phyloP scores from a whole-genome alignment of 73 alveolate genomes.

The Uronychia setigera region DNA sequence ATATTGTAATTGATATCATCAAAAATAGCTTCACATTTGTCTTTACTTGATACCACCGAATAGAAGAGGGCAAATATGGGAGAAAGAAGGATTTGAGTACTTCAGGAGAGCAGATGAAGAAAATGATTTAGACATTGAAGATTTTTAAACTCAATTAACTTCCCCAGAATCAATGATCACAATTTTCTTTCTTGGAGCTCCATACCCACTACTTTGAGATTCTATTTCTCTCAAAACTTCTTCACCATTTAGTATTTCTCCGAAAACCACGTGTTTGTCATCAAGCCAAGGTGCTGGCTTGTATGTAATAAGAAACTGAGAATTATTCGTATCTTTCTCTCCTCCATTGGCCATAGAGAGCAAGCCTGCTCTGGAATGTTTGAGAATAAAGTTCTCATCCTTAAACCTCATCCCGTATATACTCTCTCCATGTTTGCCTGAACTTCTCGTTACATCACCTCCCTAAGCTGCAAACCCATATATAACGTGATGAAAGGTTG shows the following conservation, averaged over 20 bases:
- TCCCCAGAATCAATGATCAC: no score
- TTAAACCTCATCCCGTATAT: conserved; percentile 25
- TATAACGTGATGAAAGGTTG: neutral
- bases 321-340: neutral
- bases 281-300: neutral
- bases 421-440: neutral
- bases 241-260: neutral
- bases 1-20: neutral
- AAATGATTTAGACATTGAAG: no score
- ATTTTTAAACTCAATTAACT: no score
- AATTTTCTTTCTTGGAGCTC: no score
- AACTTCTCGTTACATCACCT: neutral
- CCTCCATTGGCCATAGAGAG: conserved; percentile 60
- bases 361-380: conserved; percentile 64
- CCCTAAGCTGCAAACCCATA: neutral
- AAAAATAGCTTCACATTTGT: neutral
- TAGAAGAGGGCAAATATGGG: conserved; percentile 9
- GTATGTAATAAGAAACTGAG: neutral
- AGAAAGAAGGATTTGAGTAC: conserved; percentile 12
- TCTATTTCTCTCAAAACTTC: no score
- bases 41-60: neutral
- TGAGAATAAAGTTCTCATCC: conserved; percentile 75
- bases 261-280: neutral
- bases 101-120: conserved; percentile 7
- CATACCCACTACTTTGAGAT: no score